Base-by-base conservation (phyloP, 2,329 filamentous ascomycete species). In the Penicillium occitanis region DNA sequence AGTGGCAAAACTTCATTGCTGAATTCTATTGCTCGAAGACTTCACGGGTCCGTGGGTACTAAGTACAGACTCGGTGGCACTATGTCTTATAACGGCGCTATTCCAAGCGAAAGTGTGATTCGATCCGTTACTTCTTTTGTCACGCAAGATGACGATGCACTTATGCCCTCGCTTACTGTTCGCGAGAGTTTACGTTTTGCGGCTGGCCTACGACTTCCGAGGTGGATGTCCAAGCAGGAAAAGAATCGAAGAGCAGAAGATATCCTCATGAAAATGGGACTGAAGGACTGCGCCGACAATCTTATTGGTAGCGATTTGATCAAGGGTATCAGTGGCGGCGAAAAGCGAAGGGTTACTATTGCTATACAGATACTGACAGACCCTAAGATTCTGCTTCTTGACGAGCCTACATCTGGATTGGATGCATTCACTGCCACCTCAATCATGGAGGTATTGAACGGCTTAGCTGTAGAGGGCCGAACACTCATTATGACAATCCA, bases 401-500 rank as follows among this genome's bases (percentile, higher is more conserved):
- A 93, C 67, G 91, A 93, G 70, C 91, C 91, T 0, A 90, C 91
- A 0, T 91, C 88, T 3, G 91, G 91, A 0, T 78, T 93, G 0
- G 91, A 93, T 72, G 90, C 90, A 0, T 93, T 93, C 71, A 93
- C 90, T 0, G 90, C 91, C 1, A 87, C 85, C 63, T 92, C 90
- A 0, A 92, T 93, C 68, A 87, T 92, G 77, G 89, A 91, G 67
- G 89, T 93, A 2, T 82, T 93, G 0, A 84, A 86, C 28, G 88
- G 88, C 1, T 81, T 93, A 2, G 90, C 90, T 0, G 85, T 87
- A 25, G 90, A 93, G 77, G 90, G 90, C 0, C 85, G 90, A 5
- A 93, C 90, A 0, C 76, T 93, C 1, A 86, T 93, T 51, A 81
- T 92, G n/a, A 92, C 90, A 0, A 91, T 93, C 42, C 91, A 93